Percentiles rank a stretch among this genome's conserved stretches.
phyloP scores from a whole-genome alignment of 768 basidiomycete species.

The Tricholoma matsutake region DNA sequence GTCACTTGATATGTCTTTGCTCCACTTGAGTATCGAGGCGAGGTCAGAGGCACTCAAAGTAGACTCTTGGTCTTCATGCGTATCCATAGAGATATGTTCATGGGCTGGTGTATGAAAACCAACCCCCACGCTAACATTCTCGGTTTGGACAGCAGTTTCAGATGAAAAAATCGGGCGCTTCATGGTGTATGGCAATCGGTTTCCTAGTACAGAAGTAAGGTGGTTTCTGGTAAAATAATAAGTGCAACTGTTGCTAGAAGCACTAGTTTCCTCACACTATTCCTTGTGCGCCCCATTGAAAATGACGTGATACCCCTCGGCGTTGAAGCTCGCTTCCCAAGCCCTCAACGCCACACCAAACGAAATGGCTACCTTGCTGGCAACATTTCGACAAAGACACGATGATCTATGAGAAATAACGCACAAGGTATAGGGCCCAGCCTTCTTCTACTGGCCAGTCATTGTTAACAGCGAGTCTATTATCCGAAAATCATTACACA shows the following conservation, averaged over 20 bases:
- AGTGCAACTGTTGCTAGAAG: neutral
- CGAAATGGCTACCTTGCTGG: slow-evolving; percentile 70
- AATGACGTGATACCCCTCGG: slow-evolving; percentile 61
- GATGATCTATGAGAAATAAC: neutral
- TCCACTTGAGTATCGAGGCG: slow-evolving; percentile 70
- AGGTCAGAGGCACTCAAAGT: slow-evolving; percentile 60
- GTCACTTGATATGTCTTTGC: slow-evolving; percentile 71
- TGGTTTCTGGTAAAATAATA: slow-evolving; percentile 39
- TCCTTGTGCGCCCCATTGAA: slow-evolving; percentile 72
- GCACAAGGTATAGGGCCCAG: slow-evolving; percentile 61
- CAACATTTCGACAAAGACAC: slow-evolving; percentile 7
- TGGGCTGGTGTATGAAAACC: slow-evolving; percentile 26
- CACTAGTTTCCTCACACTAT: slow-evolving; percentile 48
- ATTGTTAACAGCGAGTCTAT: slow-evolving; percentile 59
- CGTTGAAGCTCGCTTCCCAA: slow-evolving; percentile 66
- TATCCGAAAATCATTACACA: neutral
- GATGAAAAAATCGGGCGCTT: slow-evolving; percentile 56
- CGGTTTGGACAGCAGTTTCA: slow-evolving; percentile 66
- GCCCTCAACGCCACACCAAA: slow-evolving; percentile 60
- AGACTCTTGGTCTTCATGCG: slow-evolving; percentile 52
- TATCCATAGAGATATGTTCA: slow-evolving; percentile 30
- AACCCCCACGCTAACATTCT: slow-evolving; percentile 30
- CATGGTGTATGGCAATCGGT: slow-evolving; percentile 42
- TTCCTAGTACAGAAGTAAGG: slow-evolving; percentile 44
- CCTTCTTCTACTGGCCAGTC: slow-evolving; percentile 75